Evolutionary conservation across 2,329 filamentous ascomycete species (phyloP).

Genomic region (Pezizomycotina sp.): DNA sequence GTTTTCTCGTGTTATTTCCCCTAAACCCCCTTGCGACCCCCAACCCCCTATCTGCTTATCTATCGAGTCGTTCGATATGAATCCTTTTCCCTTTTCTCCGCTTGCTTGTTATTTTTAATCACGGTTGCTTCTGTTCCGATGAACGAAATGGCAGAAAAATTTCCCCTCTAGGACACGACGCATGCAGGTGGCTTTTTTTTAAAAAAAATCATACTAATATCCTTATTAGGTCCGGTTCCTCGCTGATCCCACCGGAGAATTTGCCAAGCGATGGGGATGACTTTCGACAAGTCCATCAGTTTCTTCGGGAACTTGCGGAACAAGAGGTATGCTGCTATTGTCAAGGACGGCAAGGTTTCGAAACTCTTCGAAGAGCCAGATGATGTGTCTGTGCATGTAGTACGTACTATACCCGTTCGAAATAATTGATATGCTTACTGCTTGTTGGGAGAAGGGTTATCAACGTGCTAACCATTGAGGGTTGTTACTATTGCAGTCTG

Average conservation of each 20-base stretch:
- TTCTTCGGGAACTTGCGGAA: constrained; percentile 24
- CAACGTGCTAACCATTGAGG: too few relatives aligned
- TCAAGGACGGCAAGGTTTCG: constrained; percentile 23
- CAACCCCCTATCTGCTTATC: constrained; percentile 1
- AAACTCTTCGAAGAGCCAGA: constrained; percentile 24
- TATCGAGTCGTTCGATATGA: not conserved
- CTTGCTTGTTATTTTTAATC: too few relatives aligned
- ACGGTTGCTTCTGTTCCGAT: not conserved
- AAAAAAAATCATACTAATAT: not conserved
- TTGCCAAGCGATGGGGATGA: constrained; percentile 23
- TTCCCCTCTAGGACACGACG: not conserved
- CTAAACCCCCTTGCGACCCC: not conserved
- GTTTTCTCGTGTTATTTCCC: too few relatives aligned
- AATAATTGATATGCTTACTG: not conserved
- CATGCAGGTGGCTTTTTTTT: not conserved
- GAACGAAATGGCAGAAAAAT: not conserved
- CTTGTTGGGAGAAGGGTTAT: too few relatives aligned
- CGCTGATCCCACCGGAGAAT: constrained; percentile 21
- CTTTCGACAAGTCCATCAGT: constrained; percentile 20
- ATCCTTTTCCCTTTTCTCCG: not conserved
- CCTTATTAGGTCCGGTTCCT: constrained; percentile 22
- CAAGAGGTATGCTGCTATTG: constrained; percentile 23
- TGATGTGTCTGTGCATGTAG: constrained; percentile 24
- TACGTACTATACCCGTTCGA: constrained; percentile 8
- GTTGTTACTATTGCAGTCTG: too few relatives aligned